Base-by-base conservation (phyloP, 306 rosid species). In the Cucumis sativus region DNA sequence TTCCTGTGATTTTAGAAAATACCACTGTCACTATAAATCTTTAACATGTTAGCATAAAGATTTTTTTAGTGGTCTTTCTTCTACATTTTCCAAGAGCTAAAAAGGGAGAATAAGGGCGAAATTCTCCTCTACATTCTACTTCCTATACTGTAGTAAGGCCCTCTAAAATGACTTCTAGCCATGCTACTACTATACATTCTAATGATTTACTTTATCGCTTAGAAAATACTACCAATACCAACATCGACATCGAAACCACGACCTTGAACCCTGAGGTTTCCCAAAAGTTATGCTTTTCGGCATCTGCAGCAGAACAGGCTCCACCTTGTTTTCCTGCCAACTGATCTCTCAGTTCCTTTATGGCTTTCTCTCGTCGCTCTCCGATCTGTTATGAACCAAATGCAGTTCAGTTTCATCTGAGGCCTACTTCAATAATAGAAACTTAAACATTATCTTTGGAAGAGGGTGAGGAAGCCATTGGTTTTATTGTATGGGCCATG, bases 251-350 rank as follows among this genome's bases (percentile, higher is more conserved):
- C 43, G 99, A 96, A 66, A 81, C 88, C 30, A 85, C 88, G 0
- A 92, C 47, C 86, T 96, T 96, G 88, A 96, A 96, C 23, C 98
- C 96, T 10, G 92, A 84, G 57, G 79, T 79, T 81, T 92, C 99
- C 99, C 98, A 96, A 84, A 96, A 86, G 65, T 87, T 92, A 35
- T 85, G 97, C 63, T 81, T 91, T 74, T 88, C 91, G 1, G 83
- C 77, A 33, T 80, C 87, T 49, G 20, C 57, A 39, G 75, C 45
- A 43, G 30, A 59, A 55, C 69, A 6, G 4, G 68, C 88, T 77
- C 43, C 84, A 0, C 79, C 86, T 54, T 91, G 99, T 86, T 89
- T 90, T 78, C 83, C 89, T 47, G 89, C 88, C 73, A 96, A 70
- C 83, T 91, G 91, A 77, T 92, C 98, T 81, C 83, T 82, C 75